Evolutionary conservation across 306 rosid genomes (phyloP).

Genomic region (Betula pendula): DNA sequence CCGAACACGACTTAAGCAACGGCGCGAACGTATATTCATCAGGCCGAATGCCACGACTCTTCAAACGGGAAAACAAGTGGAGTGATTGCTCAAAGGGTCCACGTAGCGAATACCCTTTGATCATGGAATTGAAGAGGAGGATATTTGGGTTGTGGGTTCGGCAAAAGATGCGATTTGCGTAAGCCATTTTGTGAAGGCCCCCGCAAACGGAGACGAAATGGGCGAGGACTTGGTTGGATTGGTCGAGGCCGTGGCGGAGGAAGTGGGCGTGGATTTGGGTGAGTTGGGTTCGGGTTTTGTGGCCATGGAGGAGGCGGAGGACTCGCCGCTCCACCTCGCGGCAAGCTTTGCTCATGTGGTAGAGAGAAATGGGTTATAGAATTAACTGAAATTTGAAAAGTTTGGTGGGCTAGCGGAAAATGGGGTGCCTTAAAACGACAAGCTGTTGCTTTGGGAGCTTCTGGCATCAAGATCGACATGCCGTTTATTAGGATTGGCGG

Average conservation of each 20-base stretch:
- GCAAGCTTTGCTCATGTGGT: constrained; percentile 44
- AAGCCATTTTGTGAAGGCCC: constrained; percentile 36
- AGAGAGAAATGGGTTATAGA: background rate
- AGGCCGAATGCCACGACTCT: constrained; percentile 38
- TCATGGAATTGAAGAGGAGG: constrained; percentile 70
- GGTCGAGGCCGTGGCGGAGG: constrained; percentile 76
- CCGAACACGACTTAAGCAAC: constrained; percentile 59
- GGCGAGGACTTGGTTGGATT: constrained; percentile 69
- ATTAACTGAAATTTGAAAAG: constrained; percentile 1
- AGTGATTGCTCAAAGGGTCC: constrained; percentile 56
- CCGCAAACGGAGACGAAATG: constrained; percentile 75
- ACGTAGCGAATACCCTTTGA: constrained; percentile 64
- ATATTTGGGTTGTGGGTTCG: constrained; percentile 55
- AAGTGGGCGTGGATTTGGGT: constrained; percentile 67
- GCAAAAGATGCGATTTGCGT: constrained; percentile 58
- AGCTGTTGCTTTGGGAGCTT: background rate
- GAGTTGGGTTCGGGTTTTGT: constrained; percentile 50
- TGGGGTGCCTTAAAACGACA: background rate
- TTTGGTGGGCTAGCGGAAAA: background rate
- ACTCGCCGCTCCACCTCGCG: constrained; percentile 54
- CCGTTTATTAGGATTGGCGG: background rate
- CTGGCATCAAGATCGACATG: too few species aligned
- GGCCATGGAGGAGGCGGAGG: constrained; percentile 68
- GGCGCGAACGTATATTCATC: constrained; percentile 67
- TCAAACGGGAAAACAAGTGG: constrained; percentile 52